A percentile compares a stretch with the other conserved stretches of the same genome.
These are phyloP conservation scores for Parafenestella ontariensis DNA, from an alignment of 2,329 filamentous ascomycete genomes.

Conservation along the genomic window DNA sequence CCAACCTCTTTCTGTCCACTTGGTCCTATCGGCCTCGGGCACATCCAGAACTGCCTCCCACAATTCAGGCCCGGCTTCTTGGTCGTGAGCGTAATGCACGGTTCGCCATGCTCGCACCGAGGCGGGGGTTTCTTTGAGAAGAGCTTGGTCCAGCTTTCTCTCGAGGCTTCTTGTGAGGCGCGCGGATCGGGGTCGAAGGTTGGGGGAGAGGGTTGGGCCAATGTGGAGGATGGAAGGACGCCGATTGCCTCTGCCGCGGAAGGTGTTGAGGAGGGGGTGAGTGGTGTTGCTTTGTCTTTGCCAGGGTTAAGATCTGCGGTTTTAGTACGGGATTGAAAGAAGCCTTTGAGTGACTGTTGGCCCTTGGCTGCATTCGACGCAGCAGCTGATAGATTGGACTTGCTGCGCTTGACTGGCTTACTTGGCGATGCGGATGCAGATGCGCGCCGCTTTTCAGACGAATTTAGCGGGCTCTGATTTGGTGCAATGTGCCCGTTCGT, in stretches of 20 bases:
- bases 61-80: constrained; percentile 90
- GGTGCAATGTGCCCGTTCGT: constrained; percentile 5
- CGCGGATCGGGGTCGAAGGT: constrained; percentile 32
- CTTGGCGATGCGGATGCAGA: constrained; percentile 25
- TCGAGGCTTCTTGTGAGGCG: constrained; percentile 65
- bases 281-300: constrained; percentile 6
- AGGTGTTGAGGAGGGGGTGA: constrained; percentile 1
- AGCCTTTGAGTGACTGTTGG: constrained; percentile 74
- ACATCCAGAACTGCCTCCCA: constrained; percentile 72
- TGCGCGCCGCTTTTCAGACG: constrained; percentile 40
- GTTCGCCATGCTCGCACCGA: constrained; percentile 85
- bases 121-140: constrained; percentile 78
- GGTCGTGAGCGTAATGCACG: constrained; percentile 81
- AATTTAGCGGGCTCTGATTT: constrained; percentile 24
- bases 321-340: constrained; percentile 64
- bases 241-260: constrained; percentile 8
- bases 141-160: constrained; percentile 85
- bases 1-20: constrained; percentile 83
- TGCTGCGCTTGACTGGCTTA: constrained; percentile 58
- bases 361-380: constrained; percentile 51
- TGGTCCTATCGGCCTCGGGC: constrained; percentile 77
- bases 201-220: not conserved
- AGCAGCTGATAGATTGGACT: constrained; percentile 44
- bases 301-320: constrained; percentile 4
- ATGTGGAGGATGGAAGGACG: constrained; percentile 5